Base-by-base conservation (phyloP, 2,329 filamentous ascomycete genomes). In the Claviceps citrina region DNA sequence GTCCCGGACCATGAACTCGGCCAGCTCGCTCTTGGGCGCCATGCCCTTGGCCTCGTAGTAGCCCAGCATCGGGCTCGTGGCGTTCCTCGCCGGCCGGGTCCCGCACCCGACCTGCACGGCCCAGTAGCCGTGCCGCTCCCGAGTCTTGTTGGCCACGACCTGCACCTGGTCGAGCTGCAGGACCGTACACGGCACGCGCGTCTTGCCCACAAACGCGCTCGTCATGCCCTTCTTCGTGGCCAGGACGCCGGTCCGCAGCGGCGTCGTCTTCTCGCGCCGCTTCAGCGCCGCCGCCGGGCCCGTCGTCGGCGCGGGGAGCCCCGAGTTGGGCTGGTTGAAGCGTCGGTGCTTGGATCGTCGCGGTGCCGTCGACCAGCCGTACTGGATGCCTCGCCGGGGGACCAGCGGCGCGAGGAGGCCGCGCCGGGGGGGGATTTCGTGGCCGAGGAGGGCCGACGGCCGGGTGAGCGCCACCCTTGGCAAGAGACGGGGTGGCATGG, bases 151-250 rank as follows among this genome's bases (percentile, higher is more conserved):
- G 43, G 81, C 78, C 30, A 95, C 68, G 7, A 95, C 86, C 63
- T 96, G 82, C 45, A 93, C 86, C 52, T 84, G 73, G 61, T 98
- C 91, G 52, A 98, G 71, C 65, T 96, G 87, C 42, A 98, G 72
- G 39, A 98, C 81, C 12, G 91, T 98, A 67, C 86, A 94, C 16
- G 87, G 72, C 43, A 79, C 81, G 47, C 89, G 78, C 47, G 72
- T 73, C 50, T 83, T 82, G 51, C 78, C 74, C 54, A 86, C 79
- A 70, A 82, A 96, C 48, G 95, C 64, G 44, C 82, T 87, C 32
- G 86, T 93, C 84, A 98, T 96, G 60, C 91, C 91, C 65, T 87
- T 89, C 66, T 98, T 98, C 57, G 79, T 71, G 10, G 82, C 86
- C 35, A 98, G 70, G 7, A 84, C 78, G 24, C 91, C 91, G 2